These are phyloP conservation scores for Chlorociboria aeruginascens DNA, from an alignment of 495 filamentous ascomycete genomes.

Conservation along the genomic window DNA sequence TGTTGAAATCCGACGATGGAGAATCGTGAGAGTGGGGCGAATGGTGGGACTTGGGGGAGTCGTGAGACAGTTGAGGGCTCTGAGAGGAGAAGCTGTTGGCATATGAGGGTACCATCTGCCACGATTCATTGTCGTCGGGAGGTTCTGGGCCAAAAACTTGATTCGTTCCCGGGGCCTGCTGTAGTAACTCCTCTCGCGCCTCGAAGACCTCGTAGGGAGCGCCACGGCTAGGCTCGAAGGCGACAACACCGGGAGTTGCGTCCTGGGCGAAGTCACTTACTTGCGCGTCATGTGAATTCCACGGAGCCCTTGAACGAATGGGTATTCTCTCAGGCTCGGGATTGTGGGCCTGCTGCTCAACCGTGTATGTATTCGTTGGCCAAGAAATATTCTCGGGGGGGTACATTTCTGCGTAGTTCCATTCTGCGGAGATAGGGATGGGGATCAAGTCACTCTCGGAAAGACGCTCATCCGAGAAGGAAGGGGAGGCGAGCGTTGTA, in stretches of 20 bases:
- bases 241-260: slow-evolving; percentile 1
- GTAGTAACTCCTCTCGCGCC: slow-evolving; percentile 2
- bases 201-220: slow-evolving; percentile 1
- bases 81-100: slow-evolving; percentile 8
- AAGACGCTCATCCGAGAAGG: not conserved
- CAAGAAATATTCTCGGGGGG: no score
- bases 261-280: slow-evolving; percentile 1
- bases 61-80: slow-evolving; percentile 1
- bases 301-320: slow-evolving; percentile 1
- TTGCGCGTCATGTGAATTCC: slow-evolving; percentile 6
- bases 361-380: no score
- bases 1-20: not conserved
- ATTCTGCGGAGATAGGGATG: no score
- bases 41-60: not conserved
- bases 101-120: not conserved
- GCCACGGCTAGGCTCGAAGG: slow-evolving; percentile 4
- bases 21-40: slow-evolving; percentile 2
- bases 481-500: not conserved
- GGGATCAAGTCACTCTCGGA: not conserved
- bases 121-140: not conserved
- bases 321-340: not conserved
- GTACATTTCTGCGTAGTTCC: no score
- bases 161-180: not conserved
- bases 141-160: slow-evolving; percentile 4
- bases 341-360: no score